phyloP scores from a whole-genome alignment of 2,329 filamentous ascomycete genomes.

The Neofusicoccum ribis region DNA sequence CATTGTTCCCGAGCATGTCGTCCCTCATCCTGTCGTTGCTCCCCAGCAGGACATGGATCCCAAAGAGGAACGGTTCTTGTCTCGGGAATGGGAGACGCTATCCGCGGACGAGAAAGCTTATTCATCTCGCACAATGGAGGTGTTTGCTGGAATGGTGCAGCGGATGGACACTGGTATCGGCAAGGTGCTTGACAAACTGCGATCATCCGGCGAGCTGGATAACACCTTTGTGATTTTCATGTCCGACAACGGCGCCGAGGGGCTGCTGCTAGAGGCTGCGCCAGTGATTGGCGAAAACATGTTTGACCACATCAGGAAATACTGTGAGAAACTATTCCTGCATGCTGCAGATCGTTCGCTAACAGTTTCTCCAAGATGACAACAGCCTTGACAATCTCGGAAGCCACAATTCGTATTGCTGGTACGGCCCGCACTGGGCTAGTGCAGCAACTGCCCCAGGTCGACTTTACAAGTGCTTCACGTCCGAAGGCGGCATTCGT shows the following conservation, averaged over 20 bases:
- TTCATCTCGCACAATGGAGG: constrained; percentile 40
- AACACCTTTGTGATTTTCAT: constrained; percentile 43
- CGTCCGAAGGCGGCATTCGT: constrained; percentile 35
- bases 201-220: constrained; percentile 33
- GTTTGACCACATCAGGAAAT: constrained; percentile 33
- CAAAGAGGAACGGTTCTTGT: constrained; percentile 21
- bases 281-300: constrained; percentile 36
- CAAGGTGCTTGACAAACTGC: constrained; percentile 33
- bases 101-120: constrained; percentile 40
- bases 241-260: constrained; percentile 42
- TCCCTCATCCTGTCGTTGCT: constrained; percentile 28
- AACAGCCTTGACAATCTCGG: constrained; percentile 41
- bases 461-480: constrained; percentile 26
- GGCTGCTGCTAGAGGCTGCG: constrained; percentile 30
- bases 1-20: constrained; percentile 25
- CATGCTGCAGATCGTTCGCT: not conserved
- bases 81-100: constrained; percentile 25
- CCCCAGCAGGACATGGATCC: constrained; percentile 19
- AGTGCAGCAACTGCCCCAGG: constrained; percentile 26
- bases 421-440: constrained; percentile 41
- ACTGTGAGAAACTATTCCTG: constrained; percentile 24
- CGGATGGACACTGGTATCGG: constrained; percentile 37
- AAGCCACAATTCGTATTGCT: constrained; percentile 35
- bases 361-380: constrained; percentile 26
- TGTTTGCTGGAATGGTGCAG: constrained; percentile 39